Conservation (phyloP, 495 filamentous ascomycete species). For the Haplographium delicatum region DNA sequence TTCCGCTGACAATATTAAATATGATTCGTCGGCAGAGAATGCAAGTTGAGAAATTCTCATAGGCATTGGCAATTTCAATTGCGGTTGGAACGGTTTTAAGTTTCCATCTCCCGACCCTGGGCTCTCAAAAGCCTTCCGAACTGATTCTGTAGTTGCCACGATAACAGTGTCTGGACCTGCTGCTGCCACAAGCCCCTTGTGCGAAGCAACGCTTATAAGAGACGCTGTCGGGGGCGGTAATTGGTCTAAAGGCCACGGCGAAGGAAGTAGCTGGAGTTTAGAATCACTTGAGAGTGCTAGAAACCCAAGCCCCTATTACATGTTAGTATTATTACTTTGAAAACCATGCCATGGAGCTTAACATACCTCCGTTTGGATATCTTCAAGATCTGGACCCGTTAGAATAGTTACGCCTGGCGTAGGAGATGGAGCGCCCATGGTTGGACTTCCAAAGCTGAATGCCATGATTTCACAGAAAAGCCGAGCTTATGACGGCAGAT, state of each 20-base stretch:
- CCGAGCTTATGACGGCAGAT: conserved; percentile 21
- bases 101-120: conserved; percentile 54
- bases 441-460: conserved; percentile 43
- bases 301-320: conserved; percentile 70
- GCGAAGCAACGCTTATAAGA: conserved; percentile 79
- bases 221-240: conserved; percentile 76
- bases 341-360: conserved; percentile 3
- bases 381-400: conserved; percentile 50
- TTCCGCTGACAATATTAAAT: conserved; percentile 78
- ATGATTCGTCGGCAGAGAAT: conserved; percentile 81
- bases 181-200: conserved; percentile 77
- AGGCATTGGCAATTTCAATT: conserved; percentile 64
- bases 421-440: conserved; percentile 7
- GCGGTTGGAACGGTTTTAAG: conserved; percentile 66
- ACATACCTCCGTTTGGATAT: conserved; percentile 54
- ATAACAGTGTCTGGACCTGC: conserved; percentile 75
- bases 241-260: conserved; percentile 67
- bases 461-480: conserved; percentile 51
- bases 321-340: conserved; percentile 10
- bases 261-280: conserved; percentile 72
- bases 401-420: conserved; percentile 27
- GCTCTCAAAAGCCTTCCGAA: conserved; percentile 68
- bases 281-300: conserved; percentile 71
- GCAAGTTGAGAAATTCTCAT: conserved; percentile 80
- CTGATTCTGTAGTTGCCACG: conserved; percentile 68